Conservation (phyloP, 176 grass and related monocot species). For the Oryza meridionalis region DNA sequence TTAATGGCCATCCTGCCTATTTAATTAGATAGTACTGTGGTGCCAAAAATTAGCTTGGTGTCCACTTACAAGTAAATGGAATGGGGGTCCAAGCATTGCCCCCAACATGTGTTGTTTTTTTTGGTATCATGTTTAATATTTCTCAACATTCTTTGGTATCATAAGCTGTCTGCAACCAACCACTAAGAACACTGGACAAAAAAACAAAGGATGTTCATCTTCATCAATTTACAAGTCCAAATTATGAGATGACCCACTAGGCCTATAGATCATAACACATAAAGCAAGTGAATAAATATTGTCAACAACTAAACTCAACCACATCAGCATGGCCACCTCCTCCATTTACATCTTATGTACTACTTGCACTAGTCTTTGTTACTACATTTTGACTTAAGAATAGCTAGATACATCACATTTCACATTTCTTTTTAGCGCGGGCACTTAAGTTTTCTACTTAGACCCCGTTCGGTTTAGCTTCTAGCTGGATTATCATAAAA, state of each 20-base stretch:
- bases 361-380: too few species aligned
- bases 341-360: too few species aligned
- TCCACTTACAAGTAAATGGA: slow-evolving; percentile 31
- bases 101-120: not conserved
- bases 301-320: not conserved
- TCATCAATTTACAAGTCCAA: not conserved
- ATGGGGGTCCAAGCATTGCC: slow-evolving; percentile 18
- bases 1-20: not conserved
- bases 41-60: slow-evolving; percentile 33
- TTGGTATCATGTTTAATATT: slow-evolving; percentile 14
- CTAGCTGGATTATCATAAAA: too few species aligned
- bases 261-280: not conserved
- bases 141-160: not conserved
- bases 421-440: too few species aligned
- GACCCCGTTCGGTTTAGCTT: too few species aligned
- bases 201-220: not conserved
- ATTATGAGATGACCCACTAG: not conserved
- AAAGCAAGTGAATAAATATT: not conserved
- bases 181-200: not conserved
- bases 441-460: too few species aligned
- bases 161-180: not conserved
- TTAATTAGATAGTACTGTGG: slow-evolving; percentile 7
- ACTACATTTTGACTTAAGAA: too few species aligned
- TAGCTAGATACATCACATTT: too few species aligned
- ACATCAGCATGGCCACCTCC: not conserved